Evolutionary conservation across 495 filamentous ascomycete species (phyloP).

Genomic region (Penicillium lividum): DNA sequence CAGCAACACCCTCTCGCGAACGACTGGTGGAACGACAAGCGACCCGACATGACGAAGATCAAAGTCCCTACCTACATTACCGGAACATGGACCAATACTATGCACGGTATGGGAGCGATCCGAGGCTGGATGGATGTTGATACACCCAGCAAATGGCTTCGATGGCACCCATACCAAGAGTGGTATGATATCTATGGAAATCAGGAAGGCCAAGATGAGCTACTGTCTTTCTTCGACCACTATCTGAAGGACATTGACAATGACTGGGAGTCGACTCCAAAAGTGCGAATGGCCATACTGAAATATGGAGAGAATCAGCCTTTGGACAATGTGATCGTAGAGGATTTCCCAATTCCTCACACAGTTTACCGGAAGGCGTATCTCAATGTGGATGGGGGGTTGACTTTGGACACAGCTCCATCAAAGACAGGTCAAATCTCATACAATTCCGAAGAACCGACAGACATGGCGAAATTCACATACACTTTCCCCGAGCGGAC

Average conservation of each 20-base stretch:
- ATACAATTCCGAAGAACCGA: conserved; percentile 28
- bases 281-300: conserved; percentile 33
- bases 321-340: conserved; percentile 25
- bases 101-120: conserved; percentile 41
- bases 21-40: conserved; percentile 34
- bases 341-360: conserved; percentile 34
- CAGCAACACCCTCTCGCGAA: conserved; percentile 21
- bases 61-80: conserved; percentile 28
- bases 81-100: conserved; percentile 30
- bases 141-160: conserved; percentile 27
- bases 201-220: conserved; percentile 26
- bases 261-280: conserved; percentile 43
- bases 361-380: conserved; percentile 34
- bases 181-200: conserved; percentile 43
- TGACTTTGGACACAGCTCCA: conserved; percentile 1
- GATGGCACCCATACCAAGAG: conserved; percentile 37
- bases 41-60: conserved; percentile 21
- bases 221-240: conserved; percentile 39
- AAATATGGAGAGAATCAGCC: conserved; percentile 28
- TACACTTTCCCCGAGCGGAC: conserved; percentile 31
- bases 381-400: conserved; percentile 11
- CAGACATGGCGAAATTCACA: conserved; percentile 29
- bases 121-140: conserved; percentile 33
- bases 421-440: background rate
- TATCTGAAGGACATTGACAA: conserved; percentile 42